Conservation (phyloP, 1,284 basidiomycete species). For the Tylopilus sp. region DNA sequence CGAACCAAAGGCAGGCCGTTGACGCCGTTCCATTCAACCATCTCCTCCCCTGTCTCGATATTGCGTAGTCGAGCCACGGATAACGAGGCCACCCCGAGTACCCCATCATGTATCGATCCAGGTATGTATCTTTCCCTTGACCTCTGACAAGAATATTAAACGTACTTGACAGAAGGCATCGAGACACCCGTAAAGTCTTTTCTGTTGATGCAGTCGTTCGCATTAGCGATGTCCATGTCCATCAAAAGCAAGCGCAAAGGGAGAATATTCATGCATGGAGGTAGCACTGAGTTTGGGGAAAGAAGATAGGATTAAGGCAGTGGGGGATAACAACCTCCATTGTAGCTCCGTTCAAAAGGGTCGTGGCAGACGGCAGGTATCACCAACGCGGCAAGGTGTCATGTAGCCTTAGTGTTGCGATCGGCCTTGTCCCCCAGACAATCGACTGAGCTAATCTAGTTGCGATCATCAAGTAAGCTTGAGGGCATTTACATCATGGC, state of each 20-base stretch:
- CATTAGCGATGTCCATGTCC: constrained; percentile 21
- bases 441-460: neutral
- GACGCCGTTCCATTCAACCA: neutral
- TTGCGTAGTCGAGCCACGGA: neutral
- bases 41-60: constrained; percentile 8
- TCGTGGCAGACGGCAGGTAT: too few species aligned
- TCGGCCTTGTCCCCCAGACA: neutral
- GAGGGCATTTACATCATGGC: neutral
- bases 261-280: constrained; percentile 20
- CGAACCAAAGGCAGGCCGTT: neutral
- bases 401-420: too few species aligned
- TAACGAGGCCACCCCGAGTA: neutral
- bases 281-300: constrained; percentile 17
- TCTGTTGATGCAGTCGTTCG: constrained; percentile 21
- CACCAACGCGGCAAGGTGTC: too few species aligned
- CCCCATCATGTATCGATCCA: constrained; percentile 6
- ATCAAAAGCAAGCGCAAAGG: constrained; percentile 28
- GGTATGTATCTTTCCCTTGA: constrained; percentile 7
- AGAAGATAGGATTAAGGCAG: constrained; percentile 20
- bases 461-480: constrained; percentile 3
- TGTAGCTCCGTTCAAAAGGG: too few species aligned
- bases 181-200: constrained; percentile 25
- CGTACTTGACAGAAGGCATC: constrained; percentile 11
- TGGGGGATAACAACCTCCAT: too few species aligned
- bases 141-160: neutral